phyloP scores from a whole-genome alignment of 1,284 basidiomycete genomes.

The Agroathelia rolfsii region DNA sequence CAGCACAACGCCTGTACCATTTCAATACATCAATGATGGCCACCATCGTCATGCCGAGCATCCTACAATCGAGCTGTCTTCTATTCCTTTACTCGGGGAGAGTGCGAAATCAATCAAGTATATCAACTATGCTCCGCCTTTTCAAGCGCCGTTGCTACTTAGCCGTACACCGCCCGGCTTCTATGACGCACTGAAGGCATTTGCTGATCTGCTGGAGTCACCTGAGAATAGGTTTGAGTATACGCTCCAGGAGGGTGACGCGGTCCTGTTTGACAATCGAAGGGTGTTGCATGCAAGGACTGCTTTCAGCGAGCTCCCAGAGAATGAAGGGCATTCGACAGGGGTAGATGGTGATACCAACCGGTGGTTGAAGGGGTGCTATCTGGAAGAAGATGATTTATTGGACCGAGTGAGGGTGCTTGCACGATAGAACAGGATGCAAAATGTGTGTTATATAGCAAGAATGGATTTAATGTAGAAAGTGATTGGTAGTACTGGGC shows the following conservation, averaged over 20 bases:
- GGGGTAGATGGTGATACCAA: slow-evolving; percentile 39
- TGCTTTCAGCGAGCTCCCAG: slow-evolving; percentile 49
- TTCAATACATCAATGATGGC: slow-evolving; percentile 88
- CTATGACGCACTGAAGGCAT: slow-evolving; percentile 58
- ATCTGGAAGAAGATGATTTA: slow-evolving; percentile 73
- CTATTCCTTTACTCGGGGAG: slow-evolving; percentile 11
- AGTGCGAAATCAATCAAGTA: slow-evolving; percentile 35
- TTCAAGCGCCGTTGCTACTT: slow-evolving; percentile 72
- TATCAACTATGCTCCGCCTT: slow-evolving; percentile 93
- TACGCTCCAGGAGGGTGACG: slow-evolving; percentile 75
- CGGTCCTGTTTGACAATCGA: slow-evolving; percentile 89
- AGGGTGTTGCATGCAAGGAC: slow-evolving; percentile 86
- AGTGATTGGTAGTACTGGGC: too few relatives aligned
- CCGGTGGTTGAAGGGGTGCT: slow-evolving; percentile 82
- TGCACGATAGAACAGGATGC: too few relatives aligned
- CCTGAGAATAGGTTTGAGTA: slow-evolving; percentile 51
- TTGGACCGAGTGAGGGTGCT: slow-evolving; percentile 49
- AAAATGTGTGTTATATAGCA: too few relatives aligned
- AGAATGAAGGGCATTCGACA: slow-evolving; percentile 10
- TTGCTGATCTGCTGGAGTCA: slow-evolving; percentile 53
- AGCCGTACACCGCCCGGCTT: slow-evolving; percentile 41
- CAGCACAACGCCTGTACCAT: slow-evolving; percentile 58
- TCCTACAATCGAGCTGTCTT: slow-evolving; percentile 64
- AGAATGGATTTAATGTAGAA: too few relatives aligned
- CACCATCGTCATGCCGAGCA: slow-evolving; percentile 79